Base-by-base conservation (phyloP, 2,329 filamentous ascomycete species). In the Colletotrichum sidae region DNA sequence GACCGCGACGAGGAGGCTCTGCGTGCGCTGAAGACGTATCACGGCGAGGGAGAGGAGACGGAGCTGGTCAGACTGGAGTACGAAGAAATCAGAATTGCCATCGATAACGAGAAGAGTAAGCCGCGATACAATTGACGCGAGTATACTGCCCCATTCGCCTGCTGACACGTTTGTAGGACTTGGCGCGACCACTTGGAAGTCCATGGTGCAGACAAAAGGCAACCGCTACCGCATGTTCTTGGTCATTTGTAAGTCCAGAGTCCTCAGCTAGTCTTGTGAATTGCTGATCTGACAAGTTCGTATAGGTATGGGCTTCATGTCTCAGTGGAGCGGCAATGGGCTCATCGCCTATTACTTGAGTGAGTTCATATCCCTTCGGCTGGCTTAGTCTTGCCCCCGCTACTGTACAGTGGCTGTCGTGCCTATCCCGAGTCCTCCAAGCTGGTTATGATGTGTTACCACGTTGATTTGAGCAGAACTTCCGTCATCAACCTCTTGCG, bases 21-120 rank as follows among this genome's bases (percentile, higher is more conserved):
- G 13, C 77, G 79, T 2, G 83, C 84, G 12, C 79, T 90, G 47
- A 81, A 80, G 8, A 84, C 81, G 61, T 89, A 84, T 69, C 88
- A 88, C 61, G 85, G 83, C 10, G 81, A 89, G 54, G 87, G 85
- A 1, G 80, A 84, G 60, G 81, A 85, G 69, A 79, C 80, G 1
- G 73, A 78, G 1, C 81, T 85, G 35, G 85, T 87, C 2, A 79
- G 80, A 60, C 74, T 85, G 12, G 84, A 87, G 68, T 84, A 82
- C 68, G 79, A 79, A 9, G 82, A 85, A 58, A 84, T 84, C 72
- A 75, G 68, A 1, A 55, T 57, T 0, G 71, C 72, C 0, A 74
- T 75, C n/a, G 69, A 71, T 8, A 55, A 81, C 55, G 81, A 84
- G 68, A 79, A 82, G 59, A 75, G 82, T 69, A 75, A 72, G 58